Conservation (phyloP, 2,329 filamentous ascomycete genomes). For the Colletotrichum destructivum region DNA sequence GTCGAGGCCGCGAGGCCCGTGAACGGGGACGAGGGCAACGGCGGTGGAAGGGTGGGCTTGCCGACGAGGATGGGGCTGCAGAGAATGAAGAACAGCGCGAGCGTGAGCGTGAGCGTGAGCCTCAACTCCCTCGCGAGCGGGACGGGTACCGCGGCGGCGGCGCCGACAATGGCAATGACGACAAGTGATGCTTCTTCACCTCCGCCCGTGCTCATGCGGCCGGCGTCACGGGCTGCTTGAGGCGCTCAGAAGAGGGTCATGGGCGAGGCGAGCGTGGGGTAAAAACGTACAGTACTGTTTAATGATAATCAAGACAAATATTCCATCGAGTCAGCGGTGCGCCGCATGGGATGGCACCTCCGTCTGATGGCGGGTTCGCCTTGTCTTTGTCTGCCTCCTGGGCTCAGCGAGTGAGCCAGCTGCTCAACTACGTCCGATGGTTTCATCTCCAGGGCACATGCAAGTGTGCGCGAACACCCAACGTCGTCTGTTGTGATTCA, state of each 20-base stretch:
- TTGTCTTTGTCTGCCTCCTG: neutral
- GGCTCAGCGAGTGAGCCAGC: neutral
- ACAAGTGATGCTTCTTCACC: constrained; percentile 13
- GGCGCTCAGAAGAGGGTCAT: neutral
- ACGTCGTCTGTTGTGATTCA: neutral
- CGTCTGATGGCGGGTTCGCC: neutral
- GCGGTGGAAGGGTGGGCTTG: neutral
- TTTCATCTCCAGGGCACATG: neutral
- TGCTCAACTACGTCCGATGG: neutral
- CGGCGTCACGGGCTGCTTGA: constrained; percentile 4
- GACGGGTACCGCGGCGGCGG: no score
- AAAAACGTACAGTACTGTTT: neutral
- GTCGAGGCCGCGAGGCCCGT: constrained; percentile 25
- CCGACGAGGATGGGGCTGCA: constrained; percentile 26
- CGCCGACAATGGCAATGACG: neutral
- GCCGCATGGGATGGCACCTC: neutral
- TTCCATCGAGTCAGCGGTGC: neutral
- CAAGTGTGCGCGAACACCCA: neutral
- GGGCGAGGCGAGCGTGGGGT: neutral
- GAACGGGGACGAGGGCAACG: neutral
- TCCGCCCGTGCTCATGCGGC: neutral
- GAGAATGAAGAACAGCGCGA: constrained; percentile 11
- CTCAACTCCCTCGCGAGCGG: constrained; percentile 26
- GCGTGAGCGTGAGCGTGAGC: constrained; percentile 1
- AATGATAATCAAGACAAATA: constrained; percentile 7